phyloP scores from a whole-genome alignment of 78 protist genomes.

The Anaeramoeba flamelloides region DNA sequence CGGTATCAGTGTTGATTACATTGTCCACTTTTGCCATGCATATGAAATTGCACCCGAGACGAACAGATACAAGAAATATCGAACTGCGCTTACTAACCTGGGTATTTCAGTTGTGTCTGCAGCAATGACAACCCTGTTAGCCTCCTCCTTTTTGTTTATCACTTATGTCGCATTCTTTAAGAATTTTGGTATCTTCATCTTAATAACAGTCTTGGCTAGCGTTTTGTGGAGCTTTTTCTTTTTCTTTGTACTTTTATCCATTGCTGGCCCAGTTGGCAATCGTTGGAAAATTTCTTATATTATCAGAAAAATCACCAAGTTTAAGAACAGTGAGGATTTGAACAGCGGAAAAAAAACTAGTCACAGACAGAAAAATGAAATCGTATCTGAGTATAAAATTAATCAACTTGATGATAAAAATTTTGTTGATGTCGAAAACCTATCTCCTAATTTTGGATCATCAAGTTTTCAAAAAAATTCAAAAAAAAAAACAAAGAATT shows the following conservation, averaged over 20 bases:
- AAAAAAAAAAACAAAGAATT: no score
- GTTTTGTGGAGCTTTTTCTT: constrained; percentile 10
- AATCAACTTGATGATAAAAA: no score
- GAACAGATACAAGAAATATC: background rate
- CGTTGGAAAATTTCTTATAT: no score
- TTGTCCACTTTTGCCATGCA: background rate
- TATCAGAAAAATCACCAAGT: no score
- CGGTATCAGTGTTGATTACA: constrained; percentile 20
- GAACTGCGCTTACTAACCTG: constrained; percentile 9
- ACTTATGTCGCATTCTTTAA: constrained; percentile 3
- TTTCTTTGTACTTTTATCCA: background rate
- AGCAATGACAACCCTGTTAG: constrained; percentile 3
- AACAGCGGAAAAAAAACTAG: no score
- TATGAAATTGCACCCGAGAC: constrained; percentile 4
- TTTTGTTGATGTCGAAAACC: no score
- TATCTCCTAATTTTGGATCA: no score
- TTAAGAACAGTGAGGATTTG: no score
- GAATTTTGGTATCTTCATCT: constrained; percentile 18
- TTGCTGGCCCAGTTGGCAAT: no score
- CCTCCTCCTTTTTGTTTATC: constrained; percentile 7
- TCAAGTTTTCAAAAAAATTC: no score
- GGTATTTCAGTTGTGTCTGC: constrained; percentile 12
- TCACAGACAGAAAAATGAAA: no score
- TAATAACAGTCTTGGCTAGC: constrained; percentile 8
- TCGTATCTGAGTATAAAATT: no score